These are phyloP conservation scores for Moringa oleifera DNA, from an alignment of 345 rosid species.

Conservation along the genomic window DNA sequence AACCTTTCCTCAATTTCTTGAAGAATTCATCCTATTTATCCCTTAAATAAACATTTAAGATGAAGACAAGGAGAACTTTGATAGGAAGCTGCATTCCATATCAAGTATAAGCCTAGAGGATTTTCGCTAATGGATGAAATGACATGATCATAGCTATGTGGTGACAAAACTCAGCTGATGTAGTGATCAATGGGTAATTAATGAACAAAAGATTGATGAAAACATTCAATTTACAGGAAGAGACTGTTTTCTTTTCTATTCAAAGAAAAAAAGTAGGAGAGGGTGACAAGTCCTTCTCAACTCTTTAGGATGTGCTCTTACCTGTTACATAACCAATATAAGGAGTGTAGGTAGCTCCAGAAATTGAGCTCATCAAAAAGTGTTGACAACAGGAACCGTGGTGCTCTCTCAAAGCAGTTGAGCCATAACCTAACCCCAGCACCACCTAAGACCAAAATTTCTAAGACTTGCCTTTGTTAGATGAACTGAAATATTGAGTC, in stretches of 20 bases:
- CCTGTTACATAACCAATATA: too few relatives aligned
- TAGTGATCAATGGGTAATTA: background rate
- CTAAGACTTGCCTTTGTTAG: too few relatives aligned
- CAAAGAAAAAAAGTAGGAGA: too few relatives aligned
- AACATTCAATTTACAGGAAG: background rate
- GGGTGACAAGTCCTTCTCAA: too few relatives aligned
- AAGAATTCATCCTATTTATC: background rate
- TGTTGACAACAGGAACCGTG: too few relatives aligned
- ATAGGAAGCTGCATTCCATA: background rate
- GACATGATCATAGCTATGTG: background rate
- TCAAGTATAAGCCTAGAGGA: background rate
- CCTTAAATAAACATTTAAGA: background rate
- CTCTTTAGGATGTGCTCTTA: too few relatives aligned
- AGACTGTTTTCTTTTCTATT: background rate
- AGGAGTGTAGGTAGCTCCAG: too few relatives aligned
- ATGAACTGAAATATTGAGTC: too few relatives aligned
- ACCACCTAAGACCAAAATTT: too few relatives aligned
- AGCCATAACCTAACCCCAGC: too few relatives aligned
- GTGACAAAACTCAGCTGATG: background rate
- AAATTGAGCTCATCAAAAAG: too few relatives aligned
- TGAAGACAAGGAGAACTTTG: background rate
- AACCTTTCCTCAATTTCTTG: background rate
- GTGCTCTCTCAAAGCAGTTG: too few relatives aligned
- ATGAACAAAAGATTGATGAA: background rate
- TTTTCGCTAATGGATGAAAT: background rate